Evolutionary conservation across 371 early-diverging fungal species (phyloP).

Genomic region (Encephalitozoon hellem): DNA sequence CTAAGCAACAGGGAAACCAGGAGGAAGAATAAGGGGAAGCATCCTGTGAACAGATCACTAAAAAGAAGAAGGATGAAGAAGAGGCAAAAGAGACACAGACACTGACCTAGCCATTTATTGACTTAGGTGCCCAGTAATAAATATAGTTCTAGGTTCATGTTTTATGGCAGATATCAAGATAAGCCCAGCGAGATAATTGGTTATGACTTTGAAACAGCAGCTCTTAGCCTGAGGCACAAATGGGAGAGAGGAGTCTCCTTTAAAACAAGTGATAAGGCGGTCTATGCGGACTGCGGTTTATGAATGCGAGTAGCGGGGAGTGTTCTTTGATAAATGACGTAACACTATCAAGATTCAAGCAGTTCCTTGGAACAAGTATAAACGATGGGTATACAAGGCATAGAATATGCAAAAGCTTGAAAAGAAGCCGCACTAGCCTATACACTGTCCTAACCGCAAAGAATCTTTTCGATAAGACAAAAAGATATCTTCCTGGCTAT

Average conservation of each 20-base stretch:
- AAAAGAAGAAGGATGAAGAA: constrained; percentile 11
- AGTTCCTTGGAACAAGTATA: background rate
- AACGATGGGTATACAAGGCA: background rate
- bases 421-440: background rate
- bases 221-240: background rate
- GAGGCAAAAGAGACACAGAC: constrained; percentile 19
- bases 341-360: background rate
- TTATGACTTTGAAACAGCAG: background rate
- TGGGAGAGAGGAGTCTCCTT: background rate
- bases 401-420: constrained; percentile 10
- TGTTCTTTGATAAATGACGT: background rate
- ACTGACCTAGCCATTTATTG: no score
- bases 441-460: constrained; percentile 21
- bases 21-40: constrained; percentile 21
- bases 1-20: constrained; percentile 15
- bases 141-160: background rate
- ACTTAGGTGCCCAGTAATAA: background rate
- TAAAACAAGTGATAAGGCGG: background rate
- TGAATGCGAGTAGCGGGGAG: background rate
- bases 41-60: background rate
- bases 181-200: background rate
- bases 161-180: background rate
- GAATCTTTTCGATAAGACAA: constrained; percentile 14
- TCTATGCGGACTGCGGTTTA: background rate
- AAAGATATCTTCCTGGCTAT: background rate